A percentile compares a stretch with the other conserved stretches of the same genome.
phyloP scores from a whole-genome alignment of 208 protist species.

The Crithidia bombi region DNA sequence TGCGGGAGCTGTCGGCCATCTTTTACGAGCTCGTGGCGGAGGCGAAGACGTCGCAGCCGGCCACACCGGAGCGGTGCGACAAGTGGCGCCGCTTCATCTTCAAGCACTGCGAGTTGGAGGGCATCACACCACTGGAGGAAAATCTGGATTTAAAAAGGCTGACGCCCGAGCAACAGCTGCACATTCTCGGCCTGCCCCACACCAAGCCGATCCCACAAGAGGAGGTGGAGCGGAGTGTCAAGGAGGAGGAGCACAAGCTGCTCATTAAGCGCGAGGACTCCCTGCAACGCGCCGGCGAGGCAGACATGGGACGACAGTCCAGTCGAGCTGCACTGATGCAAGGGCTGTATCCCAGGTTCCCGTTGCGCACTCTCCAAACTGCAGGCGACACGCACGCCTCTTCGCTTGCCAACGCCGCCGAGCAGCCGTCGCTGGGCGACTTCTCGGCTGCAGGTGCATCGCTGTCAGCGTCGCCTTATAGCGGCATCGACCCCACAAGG shows the following conservation, averaged over 20 bases:
- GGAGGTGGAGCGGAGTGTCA: constrained; percentile 66
- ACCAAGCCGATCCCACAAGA: constrained; percentile 73
- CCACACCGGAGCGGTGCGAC: constrained; percentile 75
- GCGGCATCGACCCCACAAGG: neutral
- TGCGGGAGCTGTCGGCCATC: constrained; percentile 75
- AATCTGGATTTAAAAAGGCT: constrained; percentile 66
- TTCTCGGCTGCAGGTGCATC: neutral
- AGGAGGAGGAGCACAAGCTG: constrained; percentile 74
- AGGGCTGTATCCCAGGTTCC: neutral
- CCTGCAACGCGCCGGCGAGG: constrained; percentile 9
- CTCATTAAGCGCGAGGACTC: constrained; percentile 63
- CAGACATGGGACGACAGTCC: constrained; percentile 1
- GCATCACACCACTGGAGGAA: constrained; percentile 51
- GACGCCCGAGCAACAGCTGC: constrained; percentile 72
- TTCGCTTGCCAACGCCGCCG: constrained; percentile 9
- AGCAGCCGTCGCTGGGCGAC: neutral
- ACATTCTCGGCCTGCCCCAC: constrained; percentile 82
- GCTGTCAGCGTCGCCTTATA: neutral
- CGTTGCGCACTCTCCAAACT: neutral
- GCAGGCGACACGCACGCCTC: constrained; percentile 1
- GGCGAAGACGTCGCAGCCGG: constrained; percentile 76
- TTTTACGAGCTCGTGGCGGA: constrained; percentile 89
- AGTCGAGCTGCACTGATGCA: neutral
- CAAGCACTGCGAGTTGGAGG: constrained; percentile 77
- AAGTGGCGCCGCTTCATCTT: constrained; percentile 82